Base-by-base conservation (phyloP, 768 basidiomycete species). In the Leccinum sublutescens region DNA sequence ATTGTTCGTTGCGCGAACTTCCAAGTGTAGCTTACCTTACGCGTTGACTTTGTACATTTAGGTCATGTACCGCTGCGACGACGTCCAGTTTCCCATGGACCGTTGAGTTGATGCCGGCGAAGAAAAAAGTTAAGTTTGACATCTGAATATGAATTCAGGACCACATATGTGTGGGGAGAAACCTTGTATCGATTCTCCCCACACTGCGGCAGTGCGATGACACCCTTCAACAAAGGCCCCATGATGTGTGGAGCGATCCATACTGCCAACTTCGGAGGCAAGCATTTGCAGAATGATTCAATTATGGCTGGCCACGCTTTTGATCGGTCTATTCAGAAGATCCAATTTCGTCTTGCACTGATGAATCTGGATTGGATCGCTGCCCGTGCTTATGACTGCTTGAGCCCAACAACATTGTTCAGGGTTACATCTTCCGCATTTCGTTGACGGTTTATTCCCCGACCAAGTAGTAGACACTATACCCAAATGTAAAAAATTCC, bases 291-390 rank as follows among this genome's bases (percentile, higher is more conserved):
- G 45, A 51, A 54, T 31, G 52, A 12, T 33, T 33, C 33, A 17
- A 17, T 23, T 23, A 23, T 17, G 25, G 29, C 2, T n/a, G 15
- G 15, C 9, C 43, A 17, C 10, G 3, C 25, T 9, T 53, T 31
- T 55, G 60, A 60, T 55, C 45, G 38, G 40, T 19, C 38, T 11
- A 29, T 43, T 19, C 43, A 19, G 47, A 40, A 57, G 56, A 61
- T 49, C 51, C 45, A 58, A 59, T 63, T 58, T 36, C 36, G 36
- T 36, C 36, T 36, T 65, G 27, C 27, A 59, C 56, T 61, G 55
- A 14, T 58, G 29, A 29, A 5, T 33, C 33, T 34, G 33, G 33
- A 34, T 12, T 34, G 54, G 62, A 54, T 64, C 14, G 40, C 31
- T 64, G 27, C 45, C 43, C 55, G 50, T 54, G 14, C 56, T 15